Evolutionary conservation across 164 flowering plant species (phyloP).

Genomic region (Piper longum): DNA sequence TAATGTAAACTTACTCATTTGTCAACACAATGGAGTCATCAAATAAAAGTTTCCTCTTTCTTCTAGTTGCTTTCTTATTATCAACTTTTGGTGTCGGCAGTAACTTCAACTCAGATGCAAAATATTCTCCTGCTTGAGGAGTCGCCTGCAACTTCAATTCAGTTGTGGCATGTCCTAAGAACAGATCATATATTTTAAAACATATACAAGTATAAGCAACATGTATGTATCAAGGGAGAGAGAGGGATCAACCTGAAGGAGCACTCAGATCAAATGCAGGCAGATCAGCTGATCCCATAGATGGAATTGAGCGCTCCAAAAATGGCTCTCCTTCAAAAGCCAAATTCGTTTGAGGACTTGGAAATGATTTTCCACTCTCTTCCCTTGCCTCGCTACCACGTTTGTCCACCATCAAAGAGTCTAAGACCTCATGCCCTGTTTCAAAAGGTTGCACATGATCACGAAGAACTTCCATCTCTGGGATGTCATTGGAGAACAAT

Average conservation of each 20-base stretch:
- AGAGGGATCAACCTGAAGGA: background rate
- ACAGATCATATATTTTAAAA: conserved; percentile 17
- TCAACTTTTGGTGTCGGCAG: conserved; percentile 44
- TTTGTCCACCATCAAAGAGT: conserved; percentile 3
- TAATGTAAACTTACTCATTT: conserved; percentile 37
- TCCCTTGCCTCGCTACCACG: conserved; percentile 10
- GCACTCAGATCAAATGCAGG: background rate
- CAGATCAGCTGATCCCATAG: conserved; percentile 10
- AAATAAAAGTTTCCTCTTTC: conserved; percentile 40
- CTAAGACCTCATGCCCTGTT: conserved; percentile 7
- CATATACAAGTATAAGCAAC: background rate
- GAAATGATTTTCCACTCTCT: conserved; percentile 32
- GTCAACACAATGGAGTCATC: conserved; percentile 43
- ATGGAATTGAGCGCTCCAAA: conserved; percentile 12
- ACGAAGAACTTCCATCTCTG: conserved; percentile 47
- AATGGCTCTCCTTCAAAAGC: conserved; percentile 20
- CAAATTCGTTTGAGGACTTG: conserved; percentile 18
- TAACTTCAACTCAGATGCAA: conserved; percentile 20
- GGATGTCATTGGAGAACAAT: conserved; percentile 16
- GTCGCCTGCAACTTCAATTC: conserved; percentile 30
- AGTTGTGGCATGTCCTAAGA: conserved; percentile 7
- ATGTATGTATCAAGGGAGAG: background rate
- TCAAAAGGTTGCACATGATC: conserved; percentile 27
- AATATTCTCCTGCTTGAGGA: conserved; percentile 19
- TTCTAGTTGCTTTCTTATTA: conserved; percentile 21